Conservation (phyloP, 2,329 filamentous ascomycete species). For the Penicillium decumbens region DNA sequence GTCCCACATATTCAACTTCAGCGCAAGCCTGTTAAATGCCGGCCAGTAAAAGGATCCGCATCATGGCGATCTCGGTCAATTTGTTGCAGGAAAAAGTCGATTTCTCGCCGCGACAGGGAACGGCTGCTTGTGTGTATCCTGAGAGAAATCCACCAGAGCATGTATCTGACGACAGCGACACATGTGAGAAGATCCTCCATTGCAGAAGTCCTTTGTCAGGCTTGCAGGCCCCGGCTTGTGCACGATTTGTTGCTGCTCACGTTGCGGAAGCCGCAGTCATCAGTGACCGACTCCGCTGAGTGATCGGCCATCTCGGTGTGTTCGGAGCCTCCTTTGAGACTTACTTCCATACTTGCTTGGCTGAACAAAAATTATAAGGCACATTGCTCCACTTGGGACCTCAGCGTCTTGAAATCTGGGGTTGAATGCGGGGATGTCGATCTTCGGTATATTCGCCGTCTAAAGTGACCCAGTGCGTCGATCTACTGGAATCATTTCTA, state of each 20-base stretch:
- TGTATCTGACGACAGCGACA: conserved; percentile 1
- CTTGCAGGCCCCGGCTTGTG: conserved; percentile 13
- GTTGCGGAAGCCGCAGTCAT: conserved; percentile 3
- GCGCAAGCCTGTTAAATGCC: conserved; percentile 46
- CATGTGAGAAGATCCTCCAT: conserved; percentile 4
- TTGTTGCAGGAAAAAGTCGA: conserved; percentile 48
- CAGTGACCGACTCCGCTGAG: not conserved
- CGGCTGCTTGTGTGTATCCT: conserved; percentile 30
- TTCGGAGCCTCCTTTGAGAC: not conserved
- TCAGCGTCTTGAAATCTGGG: not conserved
- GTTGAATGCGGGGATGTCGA: not conserved
- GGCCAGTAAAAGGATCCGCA: conserved; percentile 47
- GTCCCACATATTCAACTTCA: conserved; percentile 53
- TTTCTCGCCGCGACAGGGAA: conserved; percentile 40
- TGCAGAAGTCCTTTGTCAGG: conserved; percentile 25
- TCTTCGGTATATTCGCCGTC: not conserved
- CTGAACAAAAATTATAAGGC: not conserved
- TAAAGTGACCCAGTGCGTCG: not conserved
- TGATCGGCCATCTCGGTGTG: conserved; percentile 7
- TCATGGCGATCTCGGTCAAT: conserved; percentile 53
- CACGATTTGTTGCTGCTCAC: conserved; percentile 2
- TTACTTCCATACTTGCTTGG: not conserved
- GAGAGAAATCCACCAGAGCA: conserved; percentile 35
- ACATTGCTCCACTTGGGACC: not conserved
- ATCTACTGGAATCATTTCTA: not conserved